Percentiles rank a stretch among this genome's conserved stretches.
These are phyloP conservation scores for Zychaea mexicana DNA, from an alignment of 371 early-diverging fungal species.

Conservation along the genomic window DNA sequence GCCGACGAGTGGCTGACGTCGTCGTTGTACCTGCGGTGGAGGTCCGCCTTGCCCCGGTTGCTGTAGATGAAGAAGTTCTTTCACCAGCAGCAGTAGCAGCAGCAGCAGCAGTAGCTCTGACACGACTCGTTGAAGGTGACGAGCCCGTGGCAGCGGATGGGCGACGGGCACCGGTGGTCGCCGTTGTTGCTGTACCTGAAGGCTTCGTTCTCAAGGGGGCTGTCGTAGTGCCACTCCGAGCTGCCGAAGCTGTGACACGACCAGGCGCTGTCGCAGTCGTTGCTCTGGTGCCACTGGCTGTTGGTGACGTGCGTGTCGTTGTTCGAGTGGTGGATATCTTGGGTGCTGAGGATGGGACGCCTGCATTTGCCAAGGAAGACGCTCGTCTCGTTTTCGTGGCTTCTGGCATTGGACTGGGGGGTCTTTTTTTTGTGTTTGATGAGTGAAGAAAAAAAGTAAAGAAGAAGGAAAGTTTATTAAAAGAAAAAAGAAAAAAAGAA, in stretches of 20 bases:
- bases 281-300: neutral
- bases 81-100: neutral
- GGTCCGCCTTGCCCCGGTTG: neutral
- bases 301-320: neutral
- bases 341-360: neutral
- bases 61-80: neutral
- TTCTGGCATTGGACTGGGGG: conserved; percentile 5
- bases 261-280: neutral
- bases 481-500: neutral
- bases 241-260: neutral
- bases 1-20: neutral
- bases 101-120: neutral
- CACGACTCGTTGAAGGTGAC: neutral
- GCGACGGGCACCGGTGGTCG: neutral
- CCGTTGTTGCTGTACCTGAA: neutral
- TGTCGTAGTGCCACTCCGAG: neutral
- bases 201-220: neutral
- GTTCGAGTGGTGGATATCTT: neutral
- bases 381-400: conserved; percentile 8
- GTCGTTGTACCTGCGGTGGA: neutral
- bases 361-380: conserved; percentile 2
- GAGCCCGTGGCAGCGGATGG: neutral
- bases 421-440: neutral
- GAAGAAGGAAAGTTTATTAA: neutral
- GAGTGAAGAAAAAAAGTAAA: neutral